Conservation (phyloP, 75 land plant species). For the Pinus tabuliformis region DNA sequence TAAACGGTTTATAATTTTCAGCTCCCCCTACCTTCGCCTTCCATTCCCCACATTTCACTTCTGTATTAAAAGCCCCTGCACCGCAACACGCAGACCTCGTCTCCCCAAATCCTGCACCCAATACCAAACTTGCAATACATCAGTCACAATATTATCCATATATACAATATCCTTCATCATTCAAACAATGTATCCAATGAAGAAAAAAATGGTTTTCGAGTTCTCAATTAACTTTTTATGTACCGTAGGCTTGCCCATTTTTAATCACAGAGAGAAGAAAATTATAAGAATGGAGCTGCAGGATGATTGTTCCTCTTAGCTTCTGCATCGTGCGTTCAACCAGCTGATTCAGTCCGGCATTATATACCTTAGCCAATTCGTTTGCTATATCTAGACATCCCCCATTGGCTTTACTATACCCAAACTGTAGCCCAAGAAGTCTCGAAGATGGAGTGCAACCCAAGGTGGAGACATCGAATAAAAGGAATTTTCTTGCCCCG, state of each 20-base stretch:
- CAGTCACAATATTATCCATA: not conserved
- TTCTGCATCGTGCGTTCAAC: not conserved
- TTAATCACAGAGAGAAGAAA: not conserved
- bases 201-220: not conserved
- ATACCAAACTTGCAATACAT: not conserved
- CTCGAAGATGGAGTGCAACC: not conserved
- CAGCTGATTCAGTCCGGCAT: not conserved
- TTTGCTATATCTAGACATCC: not conserved
- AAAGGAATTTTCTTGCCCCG: conserved; percentile 8
- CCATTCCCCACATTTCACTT: not conserved
- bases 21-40: not conserved
- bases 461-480: not conserved
- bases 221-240: too few relatives aligned
- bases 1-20: too few relatives aligned
- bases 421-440: not conserved
- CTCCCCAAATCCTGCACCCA: not conserved
- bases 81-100: not conserved
- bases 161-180: not conserved
- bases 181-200: not conserved
- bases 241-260: not conserved
- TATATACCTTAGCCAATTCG: not conserved
- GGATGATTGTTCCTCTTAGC: not conserved
- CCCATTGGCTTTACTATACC: not conserved
- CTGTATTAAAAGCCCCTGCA: not conserved
- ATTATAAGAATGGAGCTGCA: not conserved